Conservation (phyloP, 2,329 filamentous ascomycete genomes). For the Aspergillus sergii region DNA sequence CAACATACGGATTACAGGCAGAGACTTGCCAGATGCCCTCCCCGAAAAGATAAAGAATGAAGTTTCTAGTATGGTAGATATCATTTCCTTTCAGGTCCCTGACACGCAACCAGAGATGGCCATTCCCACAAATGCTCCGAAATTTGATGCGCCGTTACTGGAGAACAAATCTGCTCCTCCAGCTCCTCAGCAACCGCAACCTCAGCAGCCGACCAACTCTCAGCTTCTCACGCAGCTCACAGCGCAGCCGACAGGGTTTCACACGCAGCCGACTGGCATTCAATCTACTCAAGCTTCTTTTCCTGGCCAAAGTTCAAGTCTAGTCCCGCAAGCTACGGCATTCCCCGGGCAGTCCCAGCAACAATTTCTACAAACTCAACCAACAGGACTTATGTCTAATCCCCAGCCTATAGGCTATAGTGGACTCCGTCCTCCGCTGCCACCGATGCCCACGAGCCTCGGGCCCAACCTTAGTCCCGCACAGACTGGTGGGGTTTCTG, state of each 20-base stretch:
- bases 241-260: slow-evolving; percentile 54
- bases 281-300: slow-evolving; percentile 57
- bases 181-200: slow-evolving; percentile 66
- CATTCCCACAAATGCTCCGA: slow-evolving; percentile 68
- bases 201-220: slow-evolving; percentile 69
- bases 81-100: slow-evolving; percentile 90
- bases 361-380: slow-evolving; percentile 65
- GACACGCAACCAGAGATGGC: slow-evolving; percentile 66
- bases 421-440: slow-evolving; percentile 77
- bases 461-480: slow-evolving; percentile 62
- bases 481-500: slow-evolving; percentile 69
- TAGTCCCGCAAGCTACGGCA: slow-evolving; percentile 43
- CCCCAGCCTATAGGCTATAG: slow-evolving; percentile 77
- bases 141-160: slow-evolving; percentile 62
- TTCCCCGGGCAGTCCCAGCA: slow-evolving; percentile 51
- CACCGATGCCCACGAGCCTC: slow-evolving; percentile 77
- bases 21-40: slow-evolving; percentile 71
- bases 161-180: slow-evolving; percentile 55
- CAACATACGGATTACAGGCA: slow-evolving; percentile 88
- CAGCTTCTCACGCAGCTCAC: slow-evolving; percentile 61
- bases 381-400: slow-evolving; percentile 71
- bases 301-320: slow-evolving; percentile 41
- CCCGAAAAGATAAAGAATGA: slow-evolving; percentile 92
- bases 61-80: slow-evolving; percentile 99
- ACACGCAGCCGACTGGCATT: slow-evolving; percentile 69